phyloP scores from a whole-genome alignment of 495 filamentous ascomycete genomes.

The Glonium stellatum region DNA sequence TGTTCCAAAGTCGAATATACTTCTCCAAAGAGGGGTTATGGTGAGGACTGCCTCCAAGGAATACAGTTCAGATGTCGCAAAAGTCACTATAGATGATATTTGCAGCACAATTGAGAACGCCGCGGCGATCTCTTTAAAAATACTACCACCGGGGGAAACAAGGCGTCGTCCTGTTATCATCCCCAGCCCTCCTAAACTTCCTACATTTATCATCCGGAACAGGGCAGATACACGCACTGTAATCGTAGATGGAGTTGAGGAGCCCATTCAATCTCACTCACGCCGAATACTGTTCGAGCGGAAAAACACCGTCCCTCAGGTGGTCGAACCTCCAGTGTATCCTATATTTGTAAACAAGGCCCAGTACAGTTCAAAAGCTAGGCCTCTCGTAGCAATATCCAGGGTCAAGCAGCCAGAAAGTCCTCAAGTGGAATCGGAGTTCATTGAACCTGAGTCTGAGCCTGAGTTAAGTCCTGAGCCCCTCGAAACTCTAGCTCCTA shows the following conservation, averaged over 20 bases:
- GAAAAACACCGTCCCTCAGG: neutral
- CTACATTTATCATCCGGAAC: neutral
- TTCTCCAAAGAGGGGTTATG: neutral
- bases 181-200: neutral
- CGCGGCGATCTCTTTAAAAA: neutral
- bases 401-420: neutral
- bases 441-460: neutral
- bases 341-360: neutral
- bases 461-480: neutral
- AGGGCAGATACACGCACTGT: neutral
- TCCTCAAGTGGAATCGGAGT: neutral
- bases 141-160: neutral
- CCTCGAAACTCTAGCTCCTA: neutral
- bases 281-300: neutral
- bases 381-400: neutral
- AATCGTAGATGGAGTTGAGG: neutral
- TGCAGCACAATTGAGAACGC: neutral
- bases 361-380: neutral
- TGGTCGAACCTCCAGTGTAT: neutral
- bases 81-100: neutral
- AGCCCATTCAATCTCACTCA: neutral
- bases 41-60: neutral
- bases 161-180: neutral
- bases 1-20: neutral
- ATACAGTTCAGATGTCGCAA: neutral